phyloP scores from a whole-genome alignment of 2,329 filamentous ascomycete genomes.

The Gremmenia infestans region DNA sequence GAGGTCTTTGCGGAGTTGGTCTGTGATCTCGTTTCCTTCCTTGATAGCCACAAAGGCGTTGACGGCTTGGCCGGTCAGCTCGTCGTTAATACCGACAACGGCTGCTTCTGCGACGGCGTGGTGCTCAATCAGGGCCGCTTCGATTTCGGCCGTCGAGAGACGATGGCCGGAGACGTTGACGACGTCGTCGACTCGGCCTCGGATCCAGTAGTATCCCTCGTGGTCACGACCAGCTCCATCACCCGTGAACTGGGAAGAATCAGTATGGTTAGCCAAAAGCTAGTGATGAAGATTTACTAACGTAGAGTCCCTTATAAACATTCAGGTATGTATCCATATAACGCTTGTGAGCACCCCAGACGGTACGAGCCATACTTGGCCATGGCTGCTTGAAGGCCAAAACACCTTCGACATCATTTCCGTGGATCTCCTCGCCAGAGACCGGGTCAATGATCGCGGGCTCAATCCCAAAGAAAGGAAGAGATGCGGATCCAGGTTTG shows the following conservation, averaged over 20 bases:
- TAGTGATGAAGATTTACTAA: slow-evolving; percentile 44
- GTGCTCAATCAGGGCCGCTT: slow-evolving; percentile 93
- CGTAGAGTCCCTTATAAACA: slow-evolving; percentile 97
- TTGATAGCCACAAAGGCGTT: slow-evolving; percentile 96
- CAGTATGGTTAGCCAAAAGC: slow-evolving; percentile 7
- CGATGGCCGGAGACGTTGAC: slow-evolving; percentile 97
- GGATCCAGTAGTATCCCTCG: slow-evolving; percentile 99
- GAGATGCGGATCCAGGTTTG: slow-evolving; percentile 91
- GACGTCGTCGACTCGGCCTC: slow-evolving; percentile 95
- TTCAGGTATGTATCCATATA: slow-evolving; percentile 99
- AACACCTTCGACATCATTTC: slow-evolving; percentile 49
- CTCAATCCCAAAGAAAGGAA: slow-evolving; percentile 98
- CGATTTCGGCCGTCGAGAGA: slow-evolving; percentile 94
- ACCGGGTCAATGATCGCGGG: slow-evolving; percentile 96
- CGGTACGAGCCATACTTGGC: slow-evolving; percentile 97
- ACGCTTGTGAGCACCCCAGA: slow-evolving; percentile 95
- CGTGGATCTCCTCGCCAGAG: slow-evolving; percentile 85
- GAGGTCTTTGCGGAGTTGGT: slow-evolving; percentile 87
- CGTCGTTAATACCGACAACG: slow-evolving; percentile 87
- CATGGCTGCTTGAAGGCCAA: slow-evolving; percentile 90
- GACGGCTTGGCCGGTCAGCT: slow-evolving; percentile 93
- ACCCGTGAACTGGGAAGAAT: slow-evolving; percentile 64
- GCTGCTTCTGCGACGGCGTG: slow-evolving; percentile 85
- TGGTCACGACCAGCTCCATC: slow-evolving; percentile 95
- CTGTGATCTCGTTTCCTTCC: slow-evolving; percentile 68